These are phyloP conservation scores for Volvariella volvacea DNA, from an alignment of 1,284 basidiomycete genomes.

Conservation along the genomic window DNA sequence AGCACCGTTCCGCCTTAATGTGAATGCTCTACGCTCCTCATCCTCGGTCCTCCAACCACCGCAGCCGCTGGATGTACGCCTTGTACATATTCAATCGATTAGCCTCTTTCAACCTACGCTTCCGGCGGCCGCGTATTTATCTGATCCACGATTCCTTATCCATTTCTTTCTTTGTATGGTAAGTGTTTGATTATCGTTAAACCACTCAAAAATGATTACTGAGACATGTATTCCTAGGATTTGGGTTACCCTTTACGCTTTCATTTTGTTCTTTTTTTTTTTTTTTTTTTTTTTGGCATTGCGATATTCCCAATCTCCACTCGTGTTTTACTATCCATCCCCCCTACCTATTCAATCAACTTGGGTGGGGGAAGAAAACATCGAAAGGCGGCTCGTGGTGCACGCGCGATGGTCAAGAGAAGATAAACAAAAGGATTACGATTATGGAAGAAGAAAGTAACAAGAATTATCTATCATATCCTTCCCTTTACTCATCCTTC, in stretches of 20 bases:
- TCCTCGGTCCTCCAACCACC: neutral
- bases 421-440: neutral
- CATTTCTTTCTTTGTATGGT: neutral
- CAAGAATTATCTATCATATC: no score
- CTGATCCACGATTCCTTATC: neutral
- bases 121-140: conserved; percentile 1
- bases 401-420: conserved; percentile 1
- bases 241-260: neutral
- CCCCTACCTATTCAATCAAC: neutral
- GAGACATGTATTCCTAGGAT: neutral
- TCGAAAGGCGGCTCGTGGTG: neutral
- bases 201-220: neutral
- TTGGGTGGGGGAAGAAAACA: neutral
- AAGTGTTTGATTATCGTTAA: neutral
- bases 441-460: no score
- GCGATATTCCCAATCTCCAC: neutral
- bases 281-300: neutral
- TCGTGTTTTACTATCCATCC: neutral
- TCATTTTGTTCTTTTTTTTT: neutral
- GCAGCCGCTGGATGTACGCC: neutral
- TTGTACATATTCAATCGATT: no score
- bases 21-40: neutral
- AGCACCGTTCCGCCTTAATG: neutral
- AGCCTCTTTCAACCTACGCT: neutral
- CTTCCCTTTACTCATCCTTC: no score